A percentile compares a stretch with the other conserved stretches of the same genome.
Evolutionary conservation across 192 early-diverging fungal species (phyloP).

Genomic region (Coemansia sp.): DNA sequence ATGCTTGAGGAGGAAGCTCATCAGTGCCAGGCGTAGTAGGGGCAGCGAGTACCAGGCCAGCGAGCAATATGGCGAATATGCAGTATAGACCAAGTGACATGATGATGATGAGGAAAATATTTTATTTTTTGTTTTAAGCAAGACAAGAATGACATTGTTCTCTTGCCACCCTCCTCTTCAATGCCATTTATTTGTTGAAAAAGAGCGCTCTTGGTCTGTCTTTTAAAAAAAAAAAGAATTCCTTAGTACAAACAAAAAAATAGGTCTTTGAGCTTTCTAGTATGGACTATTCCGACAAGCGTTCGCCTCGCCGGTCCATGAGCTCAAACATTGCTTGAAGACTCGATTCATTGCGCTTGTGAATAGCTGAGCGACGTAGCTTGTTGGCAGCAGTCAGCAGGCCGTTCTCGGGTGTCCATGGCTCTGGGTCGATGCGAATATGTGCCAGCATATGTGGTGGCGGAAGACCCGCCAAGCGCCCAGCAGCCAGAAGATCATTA

Average conservation of each 20-base stretch:
- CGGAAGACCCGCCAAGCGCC: conserved; percentile 67
- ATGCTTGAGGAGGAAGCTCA: background rate
- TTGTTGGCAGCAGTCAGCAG: conserved; percentile 95
- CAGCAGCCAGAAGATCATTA: conserved; percentile 46
- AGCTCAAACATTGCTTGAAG: conserved; percentile 22
- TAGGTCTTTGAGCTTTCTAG: background rate
- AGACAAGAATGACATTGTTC: background rate
- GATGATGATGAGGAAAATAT: background rate
- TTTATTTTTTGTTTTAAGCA: background rate
- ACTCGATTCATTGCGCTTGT: conserved; percentile 57
- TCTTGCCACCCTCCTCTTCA: background rate
- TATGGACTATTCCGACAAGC: background rate
- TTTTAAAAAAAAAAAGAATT: background rate
- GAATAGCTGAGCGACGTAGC: conserved; percentile 79
- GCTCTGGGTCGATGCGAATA: conserved; percentile 67
- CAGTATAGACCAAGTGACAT: background rate
- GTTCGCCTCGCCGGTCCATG: conserved; percentile 9
- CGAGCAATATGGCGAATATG: background rate
- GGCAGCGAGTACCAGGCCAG: background rate
- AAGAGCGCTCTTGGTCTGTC: background rate
- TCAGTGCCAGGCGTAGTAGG: background rate
- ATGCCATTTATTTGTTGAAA: background rate
- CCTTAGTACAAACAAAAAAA: background rate
- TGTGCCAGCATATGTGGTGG: conserved; percentile 70
- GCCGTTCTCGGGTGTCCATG: conserved; percentile 91